A percentile compares a stretch with the other conserved stretches of the same genome.
These are phyloP conservation scores for Arthrocladium fulminans DNA, from an alignment of 2,329 filamentous ascomycete genomes.

Conservation along the genomic window DNA sequence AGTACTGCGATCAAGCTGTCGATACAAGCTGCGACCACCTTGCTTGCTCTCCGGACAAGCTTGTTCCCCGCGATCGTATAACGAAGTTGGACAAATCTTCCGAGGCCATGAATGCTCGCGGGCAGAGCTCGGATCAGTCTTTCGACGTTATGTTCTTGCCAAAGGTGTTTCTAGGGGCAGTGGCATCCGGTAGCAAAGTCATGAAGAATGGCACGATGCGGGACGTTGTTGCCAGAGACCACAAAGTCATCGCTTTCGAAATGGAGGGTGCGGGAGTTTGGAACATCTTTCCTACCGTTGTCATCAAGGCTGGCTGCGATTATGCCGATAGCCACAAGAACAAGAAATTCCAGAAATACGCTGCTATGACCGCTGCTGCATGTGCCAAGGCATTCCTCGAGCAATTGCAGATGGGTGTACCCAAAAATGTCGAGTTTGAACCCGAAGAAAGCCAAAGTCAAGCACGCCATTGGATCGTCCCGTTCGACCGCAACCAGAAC, in stretches of 20 bases:
- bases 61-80: constrained; percentile 12
- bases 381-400: constrained; percentile 17
- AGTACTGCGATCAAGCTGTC: neutral
- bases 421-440: constrained; percentile 9
- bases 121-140: neutral
- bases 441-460: no score
- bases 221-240: constrained; percentile 27
- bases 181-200: constrained; percentile 35
- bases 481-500: neutral
- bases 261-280: constrained; percentile 21
- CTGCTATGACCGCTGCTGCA: constrained; percentile 16
- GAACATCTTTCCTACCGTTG: constrained; percentile 14
- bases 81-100: constrained; percentile 13
- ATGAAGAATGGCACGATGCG: constrained; percentile 33
- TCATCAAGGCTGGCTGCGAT: constrained; percentile 21
- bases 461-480: constrained; percentile 6
- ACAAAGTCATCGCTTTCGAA: constrained; percentile 21
- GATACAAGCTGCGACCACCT: constrained; percentile 13
- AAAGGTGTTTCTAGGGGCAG: constrained; percentile 30
- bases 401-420: constrained; percentile 10
- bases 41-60: constrained; percentile 14
- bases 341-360: constrained; percentile 16
- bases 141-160: constrained; percentile 11
- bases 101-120: constrained; percentile 4
- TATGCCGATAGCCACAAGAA: constrained; percentile 22